Conservation (phyloP, 345 rosid genomes). For the Rhizophora mangle region DNA sequence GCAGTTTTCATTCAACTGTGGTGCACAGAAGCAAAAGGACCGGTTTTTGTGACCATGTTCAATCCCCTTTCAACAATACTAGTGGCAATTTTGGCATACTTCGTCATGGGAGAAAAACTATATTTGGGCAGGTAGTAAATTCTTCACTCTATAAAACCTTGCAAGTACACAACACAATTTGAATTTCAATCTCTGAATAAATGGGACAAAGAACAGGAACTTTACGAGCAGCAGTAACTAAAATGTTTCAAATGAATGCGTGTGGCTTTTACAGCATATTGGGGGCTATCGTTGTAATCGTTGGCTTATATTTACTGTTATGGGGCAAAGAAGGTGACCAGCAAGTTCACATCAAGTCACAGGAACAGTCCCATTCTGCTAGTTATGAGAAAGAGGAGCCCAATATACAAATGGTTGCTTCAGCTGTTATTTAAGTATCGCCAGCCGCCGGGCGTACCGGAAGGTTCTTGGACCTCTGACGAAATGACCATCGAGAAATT, state of each 20-base stretch:
- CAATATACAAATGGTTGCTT: conserved; percentile 6
- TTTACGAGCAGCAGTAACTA: background rate
- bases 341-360: conserved; percentile 12
- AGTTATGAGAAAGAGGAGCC: conserved; percentile 16
- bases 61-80: conserved; percentile 52
- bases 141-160: background rate
- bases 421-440: conserved; percentile 13
- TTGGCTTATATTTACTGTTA: conserved; percentile 55
- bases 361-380: conserved; percentile 17
- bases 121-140: conserved; percentile 52
- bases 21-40: conserved; percentile 59
- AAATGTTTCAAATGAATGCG: background rate
- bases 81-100: conserved; percentile 48
- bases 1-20: conserved; percentile 42
- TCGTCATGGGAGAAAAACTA: conserved; percentile 55
- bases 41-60: conserved; percentile 65
- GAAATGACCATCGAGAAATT: background rate
- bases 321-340: conserved; percentile 66
- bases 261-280: conserved; percentile 39
- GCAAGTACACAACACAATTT: background rate
- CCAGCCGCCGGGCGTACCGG: conserved; percentile 20
- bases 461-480: background rate
- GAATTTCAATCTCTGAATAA: background rate
- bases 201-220: background rate
- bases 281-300: conserved; percentile 47